Evolutionary conservation across 2,329 filamentous ascomycete species (phyloP).

Genomic region (Cucurbitaria berberidis): DNA sequence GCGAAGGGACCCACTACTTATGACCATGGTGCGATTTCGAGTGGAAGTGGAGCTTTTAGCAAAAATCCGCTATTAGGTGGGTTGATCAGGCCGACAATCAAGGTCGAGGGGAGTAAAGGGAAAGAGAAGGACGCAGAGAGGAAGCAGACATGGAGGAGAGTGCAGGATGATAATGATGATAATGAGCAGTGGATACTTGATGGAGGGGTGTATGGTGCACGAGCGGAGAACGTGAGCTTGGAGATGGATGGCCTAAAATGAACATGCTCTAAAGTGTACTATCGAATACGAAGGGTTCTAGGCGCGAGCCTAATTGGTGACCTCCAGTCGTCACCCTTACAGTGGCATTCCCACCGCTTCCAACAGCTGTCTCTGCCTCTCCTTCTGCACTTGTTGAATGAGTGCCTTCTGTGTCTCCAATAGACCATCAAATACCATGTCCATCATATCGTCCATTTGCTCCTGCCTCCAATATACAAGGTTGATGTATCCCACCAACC

Average conservation of each 20-base stretch:
- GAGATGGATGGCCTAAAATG: constrained; percentile 21
- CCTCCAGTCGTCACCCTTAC: not conserved
- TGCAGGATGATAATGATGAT: constrained; percentile 61
- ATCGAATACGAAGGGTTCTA: not conserved
- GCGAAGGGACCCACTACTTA: constrained; percentile 37
- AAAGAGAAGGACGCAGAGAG: constrained; percentile 49
- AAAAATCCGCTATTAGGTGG: constrained; percentile 70
- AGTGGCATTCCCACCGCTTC: not conserved
- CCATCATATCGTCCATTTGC: not conserved
- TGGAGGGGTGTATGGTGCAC: constrained; percentile 55
- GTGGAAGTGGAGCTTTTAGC: constrained; percentile 66
- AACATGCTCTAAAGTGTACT: not conserved
- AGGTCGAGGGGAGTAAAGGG: constrained; percentile 61
- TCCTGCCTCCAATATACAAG: not conserved
- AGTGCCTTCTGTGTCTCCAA: not conserved
- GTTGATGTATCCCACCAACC: not conserved
- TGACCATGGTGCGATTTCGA: constrained; percentile 27
- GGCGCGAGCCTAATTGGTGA: not conserved
- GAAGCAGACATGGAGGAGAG: constrained; percentile 55
- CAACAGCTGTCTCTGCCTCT: not conserved
- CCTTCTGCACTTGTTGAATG: not conserved
- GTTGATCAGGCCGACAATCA: constrained; percentile 68
- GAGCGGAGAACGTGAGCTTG: constrained; percentile 21
- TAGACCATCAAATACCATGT: not conserved
- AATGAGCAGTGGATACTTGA: constrained; percentile 62